Percentiles rank a stretch among this genome's conserved stretches.
These are phyloP conservation scores for Phytomonas sp. DNA, from an alignment of 208 protist genomes.

Conservation along the genomic window DNA sequence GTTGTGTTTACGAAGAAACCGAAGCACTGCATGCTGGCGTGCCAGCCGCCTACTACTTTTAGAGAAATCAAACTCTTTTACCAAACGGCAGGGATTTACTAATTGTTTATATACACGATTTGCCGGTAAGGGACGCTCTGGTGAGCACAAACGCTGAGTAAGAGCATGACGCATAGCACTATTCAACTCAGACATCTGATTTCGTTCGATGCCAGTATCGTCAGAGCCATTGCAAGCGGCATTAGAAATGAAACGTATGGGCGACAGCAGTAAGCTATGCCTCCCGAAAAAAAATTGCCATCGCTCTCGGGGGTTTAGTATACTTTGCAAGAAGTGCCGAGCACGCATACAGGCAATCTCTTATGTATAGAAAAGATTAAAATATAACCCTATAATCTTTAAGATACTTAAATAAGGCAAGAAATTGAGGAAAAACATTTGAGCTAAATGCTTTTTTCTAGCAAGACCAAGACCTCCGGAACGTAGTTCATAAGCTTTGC, in stretches of 20 bases:
- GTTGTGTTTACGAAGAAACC: conserved; percentile 81
- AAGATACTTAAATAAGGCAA: neutral
- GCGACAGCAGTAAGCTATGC: neutral
- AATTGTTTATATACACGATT: conserved; percentile 50
- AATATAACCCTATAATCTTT: neutral
- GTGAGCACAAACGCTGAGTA: conserved; percentile 39
- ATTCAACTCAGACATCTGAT: neutral
- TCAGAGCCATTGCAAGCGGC: neutral
- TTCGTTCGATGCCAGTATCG: neutral
- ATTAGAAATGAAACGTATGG: neutral
- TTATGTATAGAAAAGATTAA: neutral
- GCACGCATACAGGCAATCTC: neutral
- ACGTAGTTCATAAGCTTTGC: neutral
- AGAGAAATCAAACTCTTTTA: conserved; percentile 62
- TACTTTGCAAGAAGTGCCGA: neutral
- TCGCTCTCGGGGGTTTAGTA: neutral
- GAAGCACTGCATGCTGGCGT: conserved; percentile 31
- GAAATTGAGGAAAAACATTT: neutral
- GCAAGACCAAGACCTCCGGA: neutral
- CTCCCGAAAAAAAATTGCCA: neutral
- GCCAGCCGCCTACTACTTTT: conserved; percentile 42
- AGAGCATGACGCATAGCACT: conserved; percentile 16
- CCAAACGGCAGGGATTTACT: conserved; percentile 43
- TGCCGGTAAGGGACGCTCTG: conserved; percentile 40
- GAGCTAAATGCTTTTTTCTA: neutral